phyloP scores from a whole-genome alignment of 2,329 filamentous ascomycete species.

The Exophiala dermatitidis region DNA sequence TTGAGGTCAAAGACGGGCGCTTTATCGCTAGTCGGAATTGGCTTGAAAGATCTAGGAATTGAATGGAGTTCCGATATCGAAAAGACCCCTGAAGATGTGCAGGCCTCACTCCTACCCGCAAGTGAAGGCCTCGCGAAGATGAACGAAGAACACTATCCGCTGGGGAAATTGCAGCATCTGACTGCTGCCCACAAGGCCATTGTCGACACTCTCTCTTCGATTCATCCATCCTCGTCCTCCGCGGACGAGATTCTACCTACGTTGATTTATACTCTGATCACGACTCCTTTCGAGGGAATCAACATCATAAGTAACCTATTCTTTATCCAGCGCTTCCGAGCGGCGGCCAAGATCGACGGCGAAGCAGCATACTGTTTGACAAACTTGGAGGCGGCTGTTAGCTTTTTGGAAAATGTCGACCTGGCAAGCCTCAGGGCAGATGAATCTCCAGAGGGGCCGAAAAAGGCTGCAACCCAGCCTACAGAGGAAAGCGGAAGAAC shows the following conservation, averaged over 20 bases:
- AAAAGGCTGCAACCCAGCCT: slow-evolving; percentile 44
- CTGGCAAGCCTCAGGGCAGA: slow-evolving; percentile 79
- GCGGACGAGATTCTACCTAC: slow-evolving; percentile 96
- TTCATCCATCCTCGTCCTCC: slow-evolving; percentile 68
- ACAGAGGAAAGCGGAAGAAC: slow-evolving; percentile 38
- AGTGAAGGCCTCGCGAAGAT: slow-evolving; percentile 67
- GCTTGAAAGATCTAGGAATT: slow-evolving; percentile 73
- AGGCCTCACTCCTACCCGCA: slow-evolving; percentile 64
- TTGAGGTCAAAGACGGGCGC: slow-evolving; percentile 89
- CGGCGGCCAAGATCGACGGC: slow-evolving; percentile 76
- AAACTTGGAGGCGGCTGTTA: slow-evolving; percentile 89
- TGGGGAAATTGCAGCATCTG: slow-evolving; percentile 84
- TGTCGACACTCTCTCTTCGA: slow-evolving; percentile 69
- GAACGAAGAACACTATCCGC: slow-evolving; percentile 77
- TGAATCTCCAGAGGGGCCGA: slow-evolving; percentile 62
- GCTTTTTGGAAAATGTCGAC: slow-evolving; percentile 91
- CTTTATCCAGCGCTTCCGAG: slow-evolving; percentile 88
- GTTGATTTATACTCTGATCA: slow-evolving; percentile 92
- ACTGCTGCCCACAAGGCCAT: slow-evolving; percentile 89
- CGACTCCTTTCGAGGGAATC: slow-evolving; percentile 74
- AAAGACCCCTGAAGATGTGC: slow-evolving; percentile 57
- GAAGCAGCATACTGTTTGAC: slow-evolving; percentile 95
- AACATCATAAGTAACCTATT: slow-evolving; percentile 90
- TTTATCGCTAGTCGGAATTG: slow-evolving; percentile 82
- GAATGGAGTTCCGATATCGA: slow-evolving; percentile 58